A percentile compares a stretch with the other conserved stretches of the same genome.
phyloP scores from a whole-genome alignment of 225 moss, liverwort and hornwort species.

The Ulota crispa region DNA sequence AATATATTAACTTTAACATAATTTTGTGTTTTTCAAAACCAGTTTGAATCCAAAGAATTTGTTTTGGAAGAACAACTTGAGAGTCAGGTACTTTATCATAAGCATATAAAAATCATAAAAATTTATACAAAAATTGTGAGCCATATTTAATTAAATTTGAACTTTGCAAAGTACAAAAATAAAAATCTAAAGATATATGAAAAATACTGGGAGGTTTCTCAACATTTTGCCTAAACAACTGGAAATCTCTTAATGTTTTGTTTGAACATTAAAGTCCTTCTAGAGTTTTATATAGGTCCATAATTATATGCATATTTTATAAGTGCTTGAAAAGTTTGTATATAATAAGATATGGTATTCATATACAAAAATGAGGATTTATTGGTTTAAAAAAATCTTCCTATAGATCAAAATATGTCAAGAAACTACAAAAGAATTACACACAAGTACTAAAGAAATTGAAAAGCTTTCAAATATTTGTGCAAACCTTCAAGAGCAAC shows the following conservation, averaged over 20 bases:
- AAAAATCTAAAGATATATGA: too few species aligned
- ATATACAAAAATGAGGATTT: neutral
- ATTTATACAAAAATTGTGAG: neutral
- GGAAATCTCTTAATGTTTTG: too few species aligned
- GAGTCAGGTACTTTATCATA: conserved; percentile 37
- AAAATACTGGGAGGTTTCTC: too few species aligned
- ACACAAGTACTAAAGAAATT: conserved; percentile 50
- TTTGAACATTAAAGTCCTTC: too few species aligned
- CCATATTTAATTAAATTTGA: too few species aligned
- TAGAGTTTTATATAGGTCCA: too few species aligned
- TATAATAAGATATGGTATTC: too few species aligned
- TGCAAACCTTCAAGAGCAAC: conserved; percentile 59
- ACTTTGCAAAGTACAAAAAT: too few species aligned
- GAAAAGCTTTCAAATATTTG: conserved; percentile 47
- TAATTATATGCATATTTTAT: too few species aligned
- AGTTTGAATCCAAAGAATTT: conserved; percentile 52
- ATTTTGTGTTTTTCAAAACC: conserved; percentile 1
- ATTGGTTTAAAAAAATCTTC: fast-evolving
- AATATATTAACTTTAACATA: neutral
- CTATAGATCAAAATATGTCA: conserved; percentile 48
- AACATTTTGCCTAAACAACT: too few species aligned
- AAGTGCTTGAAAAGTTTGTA: too few species aligned
- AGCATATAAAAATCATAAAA: too few species aligned
- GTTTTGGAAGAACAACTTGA: conserved; percentile 56
- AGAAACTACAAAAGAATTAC: conserved; percentile 53